These are phyloP conservation scores for Ceratobasidium sp. DNA, from an alignment of 1,284 basidiomycete species.

Conservation along the genomic window DNA sequence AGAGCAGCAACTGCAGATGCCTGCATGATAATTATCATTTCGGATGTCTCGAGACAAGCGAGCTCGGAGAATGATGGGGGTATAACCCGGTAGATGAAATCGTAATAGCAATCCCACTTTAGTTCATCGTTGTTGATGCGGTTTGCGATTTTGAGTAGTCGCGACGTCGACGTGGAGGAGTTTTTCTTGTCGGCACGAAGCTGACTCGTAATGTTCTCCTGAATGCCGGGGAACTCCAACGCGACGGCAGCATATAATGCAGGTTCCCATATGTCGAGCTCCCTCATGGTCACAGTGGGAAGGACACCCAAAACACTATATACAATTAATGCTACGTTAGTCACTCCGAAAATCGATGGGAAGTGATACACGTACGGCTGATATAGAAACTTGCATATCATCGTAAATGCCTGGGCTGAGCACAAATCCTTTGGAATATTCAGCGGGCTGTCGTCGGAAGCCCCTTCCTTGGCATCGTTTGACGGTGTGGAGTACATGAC, in stretches of 20 bases:
- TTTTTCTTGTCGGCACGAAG: not conserved
- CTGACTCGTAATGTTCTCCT: not conserved
- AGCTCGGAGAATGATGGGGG: too few relatives aligned
- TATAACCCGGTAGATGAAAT: too few relatives aligned
- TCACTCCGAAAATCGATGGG: not conserved
- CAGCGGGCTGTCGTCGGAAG: conserved; percentile 6
- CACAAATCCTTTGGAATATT: not conserved
- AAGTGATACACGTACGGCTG: not conserved
- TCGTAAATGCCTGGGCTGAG: not conserved
- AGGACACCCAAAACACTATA: too few relatives aligned
- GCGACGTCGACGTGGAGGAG: too few relatives aligned
- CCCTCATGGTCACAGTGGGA: not conserved
- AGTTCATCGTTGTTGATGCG: too few relatives aligned
- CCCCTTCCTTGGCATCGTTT: not conserved
- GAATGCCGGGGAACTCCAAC: conserved; percentile 2
- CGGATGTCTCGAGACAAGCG: too few relatives aligned
- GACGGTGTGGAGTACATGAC: not conserved
- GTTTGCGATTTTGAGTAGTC: too few relatives aligned
- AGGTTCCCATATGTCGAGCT: conserved; percentile 8
- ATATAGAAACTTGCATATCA: conserved; percentile 8
- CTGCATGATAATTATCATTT: too few relatives aligned
- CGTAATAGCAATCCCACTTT: too few relatives aligned
- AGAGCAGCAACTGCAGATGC: too few relatives aligned
- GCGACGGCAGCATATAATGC: conserved; percentile 4
- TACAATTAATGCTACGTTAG: too few relatives aligned